Evolutionary conservation across 1,284 basidiomycete species (phyloP), one percentile per base, ranked within the genome.

Genomic region (Ustilago xerochloae): DNA sequence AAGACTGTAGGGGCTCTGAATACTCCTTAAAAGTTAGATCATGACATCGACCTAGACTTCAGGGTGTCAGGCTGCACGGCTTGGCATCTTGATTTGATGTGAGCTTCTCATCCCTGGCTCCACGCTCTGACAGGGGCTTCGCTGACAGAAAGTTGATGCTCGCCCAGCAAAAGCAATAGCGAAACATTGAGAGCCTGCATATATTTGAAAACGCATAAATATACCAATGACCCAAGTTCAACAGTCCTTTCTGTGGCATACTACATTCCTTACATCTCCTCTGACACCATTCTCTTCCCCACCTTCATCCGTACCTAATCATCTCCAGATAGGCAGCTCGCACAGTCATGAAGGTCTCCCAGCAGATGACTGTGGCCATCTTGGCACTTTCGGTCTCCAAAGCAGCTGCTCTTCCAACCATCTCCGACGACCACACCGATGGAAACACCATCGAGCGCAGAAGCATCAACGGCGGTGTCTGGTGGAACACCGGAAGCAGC

Each of bases 301-400:
- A 29, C 12, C 16, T 26, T n/a, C 6, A 28, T 32, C 10, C 18
- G 28, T 33, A 28, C 46, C 13, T 6, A 7, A 15, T 33, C 47
- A 33, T 48, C 50, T 29, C 22, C 20, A 12, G 10, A 28, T n/a
- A 22, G 6, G 10, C n/a, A 45, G 15, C n/a, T 39, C 22, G 36
- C 22, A 2, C 32, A 6, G 15, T 3, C 18, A 65, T 65, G 63
- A 59, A 49, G 29, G 29, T 59, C 36, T 54, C 30, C 16, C 32
- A 38, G 16, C 51, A 53, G 3, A 48, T 65, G 63, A 49, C 50
- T 6, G 16, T 65, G 12, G 63, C 56, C 55, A 39, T 65, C 13
- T 30, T 65, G 63, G 55, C 46, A 10, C 45, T 59, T 15, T 48
- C 56, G 16, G 47, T 51, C 3, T 49, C 63, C 1, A 39, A 32